Percentiles rank a stretch among this genome's conserved stretches.
Evolutionary conservation across 2,329 filamentous ascomycete genomes (phyloP).

Genomic region (Lachnellula hyalina): DNA sequence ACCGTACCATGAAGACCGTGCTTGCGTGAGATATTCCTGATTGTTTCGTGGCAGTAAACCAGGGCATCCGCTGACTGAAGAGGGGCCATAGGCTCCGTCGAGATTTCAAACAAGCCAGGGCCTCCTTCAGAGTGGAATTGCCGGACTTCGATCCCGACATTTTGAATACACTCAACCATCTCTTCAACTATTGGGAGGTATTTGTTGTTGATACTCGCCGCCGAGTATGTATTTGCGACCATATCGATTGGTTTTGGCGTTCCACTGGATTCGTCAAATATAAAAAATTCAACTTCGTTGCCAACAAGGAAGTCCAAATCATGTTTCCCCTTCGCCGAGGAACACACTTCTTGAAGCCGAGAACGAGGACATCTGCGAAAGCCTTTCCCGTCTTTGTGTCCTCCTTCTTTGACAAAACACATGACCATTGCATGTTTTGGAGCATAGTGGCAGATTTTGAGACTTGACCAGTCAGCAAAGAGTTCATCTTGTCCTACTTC

Average conservation of each 20-base stretch:
- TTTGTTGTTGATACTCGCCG: slow-evolving; percentile 60
- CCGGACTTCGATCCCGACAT: slow-evolving; percentile 53
- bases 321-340: slow-evolving; percentile 41
- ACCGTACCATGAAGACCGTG: slow-evolving; percentile 63
- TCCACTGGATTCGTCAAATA: slow-evolving; percentile 13
- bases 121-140: slow-evolving; percentile 71
- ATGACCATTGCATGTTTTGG: slow-evolving; percentile 53
- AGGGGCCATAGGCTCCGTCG: slow-evolving; percentile 57
- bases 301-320: slow-evolving; percentile 56
- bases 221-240: slow-evolving; percentile 43
- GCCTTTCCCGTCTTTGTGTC: slow-evolving; percentile 35
- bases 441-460: slow-evolving; percentile 50
- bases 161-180: slow-evolving; percentile 54
- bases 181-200: slow-evolving; percentile 56
- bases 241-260: slow-evolving; percentile 29
- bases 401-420: slow-evolving; percentile 61
- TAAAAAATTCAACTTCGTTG: background rate
- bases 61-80: slow-evolving; percentile 66
- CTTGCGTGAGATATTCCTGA: slow-evolving; percentile 56
- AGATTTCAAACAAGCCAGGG: slow-evolving; percentile 70
- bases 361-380: slow-evolving; percentile 58
- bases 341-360: slow-evolving; percentile 50
- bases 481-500: slow-evolving; percentile 62
- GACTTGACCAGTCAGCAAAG: slow-evolving; percentile 53
- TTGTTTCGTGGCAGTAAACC: slow-evolving; percentile 63